Percentiles rank a stretch among this genome's conserved stretches.
phyloP scores from a whole-genome alignment of 176 grass and related monocot genomes.

The Aegilops umbellulata region DNA sequence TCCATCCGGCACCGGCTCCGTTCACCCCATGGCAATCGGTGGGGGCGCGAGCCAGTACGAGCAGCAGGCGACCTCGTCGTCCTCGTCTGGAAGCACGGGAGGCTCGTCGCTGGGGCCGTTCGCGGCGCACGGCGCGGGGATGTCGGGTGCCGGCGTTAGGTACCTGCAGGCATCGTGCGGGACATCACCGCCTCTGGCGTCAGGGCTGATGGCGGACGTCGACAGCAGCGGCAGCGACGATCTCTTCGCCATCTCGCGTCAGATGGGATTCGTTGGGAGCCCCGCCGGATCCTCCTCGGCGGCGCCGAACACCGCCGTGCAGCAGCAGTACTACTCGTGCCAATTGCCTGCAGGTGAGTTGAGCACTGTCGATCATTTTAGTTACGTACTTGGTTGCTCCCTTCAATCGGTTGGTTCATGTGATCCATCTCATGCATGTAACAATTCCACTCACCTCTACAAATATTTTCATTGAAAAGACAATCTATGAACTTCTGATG shows the following conservation, averaged over 20 bases:
- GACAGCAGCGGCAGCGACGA: conserved; percentile 57
- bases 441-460: neutral
- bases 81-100: conserved; percentile 43
- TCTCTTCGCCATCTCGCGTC: conserved; percentile 90
- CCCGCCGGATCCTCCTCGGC: conserved; percentile 26
- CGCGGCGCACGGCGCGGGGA: neutral
- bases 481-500: neutral
- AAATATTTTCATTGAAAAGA: neutral
- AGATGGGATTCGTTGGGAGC: conserved; percentile 63
- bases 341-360: conserved; percentile 48
- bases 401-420: conserved; percentile 22
- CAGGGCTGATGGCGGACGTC: conserved; percentile 41
- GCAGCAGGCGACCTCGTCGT: conserved; percentile 46
- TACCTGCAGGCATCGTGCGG: conserved; percentile 43
- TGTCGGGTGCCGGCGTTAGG: conserved; percentile 2
- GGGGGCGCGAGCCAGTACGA: conserved; percentile 41
- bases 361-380: conserved; percentile 10
- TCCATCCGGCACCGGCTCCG: neutral
- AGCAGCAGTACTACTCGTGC: conserved; percentile 38
- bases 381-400: conserved; percentile 3
- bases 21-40: conserved; percentile 33
- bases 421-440: conserved; percentile 43
- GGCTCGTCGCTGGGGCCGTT: conserved; percentile 40
- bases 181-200: conserved; percentile 30
- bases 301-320: conserved; percentile 26